Conservation (phyloP, 2,329 filamentous ascomycete genomes). For the Huntiella abstrusa region DNA sequence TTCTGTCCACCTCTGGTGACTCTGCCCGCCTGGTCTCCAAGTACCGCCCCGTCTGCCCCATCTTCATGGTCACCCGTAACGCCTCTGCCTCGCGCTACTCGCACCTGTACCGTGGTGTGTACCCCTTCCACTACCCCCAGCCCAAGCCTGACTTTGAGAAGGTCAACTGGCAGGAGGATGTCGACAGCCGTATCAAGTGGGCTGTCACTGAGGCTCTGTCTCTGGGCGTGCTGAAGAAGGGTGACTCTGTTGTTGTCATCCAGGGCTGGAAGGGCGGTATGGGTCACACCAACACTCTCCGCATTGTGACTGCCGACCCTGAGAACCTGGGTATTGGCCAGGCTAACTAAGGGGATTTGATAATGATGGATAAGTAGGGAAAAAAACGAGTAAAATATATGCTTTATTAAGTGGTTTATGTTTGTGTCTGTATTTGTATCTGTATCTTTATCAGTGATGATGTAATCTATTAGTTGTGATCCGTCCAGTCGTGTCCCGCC, state of each 20-base stretch:
- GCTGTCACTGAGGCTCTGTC: slow-evolving; percentile 73
- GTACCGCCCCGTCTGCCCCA: slow-evolving; percentile 95
- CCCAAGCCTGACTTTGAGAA: slow-evolving; percentile 84
- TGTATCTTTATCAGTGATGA: no score
- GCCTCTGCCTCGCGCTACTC: slow-evolving; percentile 68
- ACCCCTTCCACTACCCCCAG: slow-evolving; percentile 89
- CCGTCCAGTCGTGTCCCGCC: no score
- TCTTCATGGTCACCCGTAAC: slow-evolving; percentile 96
- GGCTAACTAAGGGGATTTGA: slow-evolving; percentile 8
- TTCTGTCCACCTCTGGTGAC: slow-evolving; percentile 86
- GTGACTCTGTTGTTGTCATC: slow-evolving; percentile 63
- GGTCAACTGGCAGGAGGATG: slow-evolving; percentile 96
- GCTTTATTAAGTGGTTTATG: no score
- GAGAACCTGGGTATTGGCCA: slow-evolving; percentile 38
- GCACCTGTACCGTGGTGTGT: slow-evolving; percentile 93
- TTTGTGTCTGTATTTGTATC: no score
- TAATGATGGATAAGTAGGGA: not conserved
- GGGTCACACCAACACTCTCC: slow-evolving; percentile 74
- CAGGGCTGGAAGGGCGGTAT: slow-evolving; percentile 85
- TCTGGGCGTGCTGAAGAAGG: slow-evolving; percentile 54
- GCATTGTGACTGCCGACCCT: slow-evolving; percentile 42
- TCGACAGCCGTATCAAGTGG: slow-evolving; percentile 95
- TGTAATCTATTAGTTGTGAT: no score
- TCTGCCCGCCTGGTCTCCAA: slow-evolving; percentile 93
- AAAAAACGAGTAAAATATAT: not conserved